phyloP scores from a whole-genome alignment of 805 yeast genomes.

The Candida corydali region DNA sequence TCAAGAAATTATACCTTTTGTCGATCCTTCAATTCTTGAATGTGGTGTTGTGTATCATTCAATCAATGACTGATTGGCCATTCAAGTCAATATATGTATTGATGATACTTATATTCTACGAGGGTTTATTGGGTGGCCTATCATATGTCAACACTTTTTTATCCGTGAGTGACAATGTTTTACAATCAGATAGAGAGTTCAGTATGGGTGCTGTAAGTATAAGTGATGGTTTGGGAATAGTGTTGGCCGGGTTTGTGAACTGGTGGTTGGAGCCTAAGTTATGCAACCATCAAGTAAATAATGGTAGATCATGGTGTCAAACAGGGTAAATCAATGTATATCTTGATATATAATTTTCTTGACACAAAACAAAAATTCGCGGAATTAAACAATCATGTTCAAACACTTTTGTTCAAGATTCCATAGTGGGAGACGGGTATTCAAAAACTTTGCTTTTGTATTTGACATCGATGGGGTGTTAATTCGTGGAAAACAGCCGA shows the following conservation, averaged over 20 bases:
- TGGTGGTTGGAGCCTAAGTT: constrained; percentile 68
- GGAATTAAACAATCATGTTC: not conserved
- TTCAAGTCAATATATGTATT: constrained; percentile 60
- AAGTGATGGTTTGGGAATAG: constrained; percentile 80
- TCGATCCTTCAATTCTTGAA: constrained; percentile 67
- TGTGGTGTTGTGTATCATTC: constrained; percentile 52
- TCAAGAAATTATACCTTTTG: constrained; percentile 55
- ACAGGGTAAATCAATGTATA: constrained; percentile 8
- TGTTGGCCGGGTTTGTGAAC: constrained; percentile 73
- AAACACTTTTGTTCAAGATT: not conserved
- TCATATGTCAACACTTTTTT: constrained; percentile 87
- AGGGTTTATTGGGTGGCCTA: constrained; percentile 87
- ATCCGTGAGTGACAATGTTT: constrained; percentile 58
- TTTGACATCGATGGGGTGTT: constrained; percentile 83
- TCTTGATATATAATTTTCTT: too few relatives aligned
- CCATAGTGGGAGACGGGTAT: not conserved
- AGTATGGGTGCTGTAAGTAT: constrained; percentile 31
- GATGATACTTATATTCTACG: constrained; percentile 69
- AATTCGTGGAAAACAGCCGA: constrained; percentile 64
- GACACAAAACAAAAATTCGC: too few relatives aligned
- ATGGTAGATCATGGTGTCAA: constrained; percentile 78
- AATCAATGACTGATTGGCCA: constrained; percentile 56
- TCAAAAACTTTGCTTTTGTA: constrained; percentile 26
- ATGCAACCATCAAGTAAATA: constrained; percentile 64
- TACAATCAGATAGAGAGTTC: constrained; percentile 36